These are phyloP conservation scores for Fusarium sp. DNA, from an alignment of 2,329 filamentous ascomycete genomes.

Conservation along the genomic window DNA sequence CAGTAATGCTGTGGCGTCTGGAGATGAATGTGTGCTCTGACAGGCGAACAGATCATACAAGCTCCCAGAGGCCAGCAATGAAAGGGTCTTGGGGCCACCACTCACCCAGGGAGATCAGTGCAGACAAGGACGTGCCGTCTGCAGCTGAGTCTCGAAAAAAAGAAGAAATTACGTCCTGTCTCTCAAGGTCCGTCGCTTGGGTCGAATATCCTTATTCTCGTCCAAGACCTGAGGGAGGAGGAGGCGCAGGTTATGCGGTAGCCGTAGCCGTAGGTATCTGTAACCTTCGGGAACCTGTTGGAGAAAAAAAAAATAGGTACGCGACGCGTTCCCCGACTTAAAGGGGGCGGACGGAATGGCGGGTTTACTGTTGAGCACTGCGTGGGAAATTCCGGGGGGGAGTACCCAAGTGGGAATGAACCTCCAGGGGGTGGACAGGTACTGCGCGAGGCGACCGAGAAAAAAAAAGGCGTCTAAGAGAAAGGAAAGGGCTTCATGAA, in stretches of 20 bases:
- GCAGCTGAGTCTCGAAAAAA: conserved; percentile 61
- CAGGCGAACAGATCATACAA: conserved; percentile 22
- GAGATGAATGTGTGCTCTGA: conserved; percentile 36
- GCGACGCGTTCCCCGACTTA: conserved; percentile 48
- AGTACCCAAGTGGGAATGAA: conserved; percentile 18
- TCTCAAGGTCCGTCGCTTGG: conserved; percentile 41
- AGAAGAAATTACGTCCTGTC: conserved; percentile 35
- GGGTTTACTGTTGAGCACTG: conserved; percentile 32
- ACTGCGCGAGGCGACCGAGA: conserved; percentile 20
- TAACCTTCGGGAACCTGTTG: not conserved
- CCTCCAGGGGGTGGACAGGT: conserved; percentile 36
- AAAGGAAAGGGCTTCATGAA: conserved; percentile 43
- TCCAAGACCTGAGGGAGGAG: conserved; percentile 34
- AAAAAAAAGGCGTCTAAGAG: conserved; percentile 31
- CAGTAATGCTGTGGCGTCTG: conserved; percentile 38
- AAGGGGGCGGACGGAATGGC: conserved; percentile 42
- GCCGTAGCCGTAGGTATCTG: conserved; percentile 26
- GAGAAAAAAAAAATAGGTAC: conserved; percentile 31
- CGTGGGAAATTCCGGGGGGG: conserved; percentile 41
- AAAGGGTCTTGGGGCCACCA: conserved; percentile 7
- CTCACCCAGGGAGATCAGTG: conserved; percentile 66
- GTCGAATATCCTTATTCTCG: conserved; percentile 34
- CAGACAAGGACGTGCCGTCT: conserved; percentile 67
- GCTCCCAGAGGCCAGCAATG: conserved; percentile 21
- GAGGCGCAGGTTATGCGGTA: conserved; percentile 27